These are phyloP conservation scores for Cephaloascus albidus DNA, from an alignment of 805 yeast species.

Conservation along the genomic window DNA sequence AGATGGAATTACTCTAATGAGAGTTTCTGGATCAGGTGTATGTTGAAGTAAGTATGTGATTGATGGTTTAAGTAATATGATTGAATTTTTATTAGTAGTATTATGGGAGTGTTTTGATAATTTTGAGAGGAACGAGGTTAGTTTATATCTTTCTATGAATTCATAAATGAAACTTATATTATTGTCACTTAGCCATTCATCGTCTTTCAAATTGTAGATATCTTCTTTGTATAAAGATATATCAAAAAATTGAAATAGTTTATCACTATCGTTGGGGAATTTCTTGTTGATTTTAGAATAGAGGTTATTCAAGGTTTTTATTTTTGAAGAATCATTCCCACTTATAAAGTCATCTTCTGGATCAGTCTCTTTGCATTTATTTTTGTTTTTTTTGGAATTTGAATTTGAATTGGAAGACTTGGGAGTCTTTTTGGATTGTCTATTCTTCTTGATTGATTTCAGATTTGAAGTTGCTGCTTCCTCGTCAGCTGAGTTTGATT, in stretches of 20 bases:
- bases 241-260: slow-evolving; percentile 42
- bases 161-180: slow-evolving; percentile 58
- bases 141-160: slow-evolving; percentile 29
- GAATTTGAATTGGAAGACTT: not conserved
- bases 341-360: not conserved
- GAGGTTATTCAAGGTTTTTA: slow-evolving; percentile 7
- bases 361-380: slow-evolving; percentile 2
- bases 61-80: slow-evolving; percentile 45
- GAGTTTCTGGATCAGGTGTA: slow-evolving; percentile 17
- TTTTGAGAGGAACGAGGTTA: slow-evolving; percentile 2
- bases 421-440: slow-evolving; percentile 11
- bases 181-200: slow-evolving; percentile 70
- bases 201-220: slow-evolving; percentile 44
- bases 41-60: slow-evolving; percentile 54
- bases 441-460: slow-evolving; percentile 10
- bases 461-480: not conserved
- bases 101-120: slow-evolving; percentile 5
- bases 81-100: slow-evolving; percentile 19
- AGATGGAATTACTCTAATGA: slow-evolving; percentile 10
- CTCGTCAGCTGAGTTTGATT: not conserved
- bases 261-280: slow-evolving; percentile 10
- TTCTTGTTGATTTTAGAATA: slow-evolving; percentile 7
- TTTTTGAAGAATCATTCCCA: slow-evolving; percentile 2
- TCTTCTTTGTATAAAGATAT: slow-evolving; percentile 53
- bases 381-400: slow-evolving; percentile 4